Evolutionary conservation across 257 asterid species (phyloP).

Genomic region (Eustoma russellianum): DNA sequence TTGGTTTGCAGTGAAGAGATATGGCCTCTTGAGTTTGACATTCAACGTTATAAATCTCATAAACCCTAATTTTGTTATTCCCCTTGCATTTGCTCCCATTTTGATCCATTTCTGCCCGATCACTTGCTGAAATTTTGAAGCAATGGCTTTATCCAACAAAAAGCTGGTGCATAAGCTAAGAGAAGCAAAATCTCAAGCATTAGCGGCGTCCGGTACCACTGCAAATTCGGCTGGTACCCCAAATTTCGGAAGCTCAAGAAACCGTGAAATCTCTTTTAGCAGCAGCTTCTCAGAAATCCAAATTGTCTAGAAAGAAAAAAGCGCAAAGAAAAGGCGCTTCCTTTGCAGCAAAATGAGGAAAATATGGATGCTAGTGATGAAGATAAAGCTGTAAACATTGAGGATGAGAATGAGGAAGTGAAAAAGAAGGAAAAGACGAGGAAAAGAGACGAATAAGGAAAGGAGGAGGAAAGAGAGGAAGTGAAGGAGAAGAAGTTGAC

Average conservation of each 20-base stretch:
- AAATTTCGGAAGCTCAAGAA: conserved; percentile 12
- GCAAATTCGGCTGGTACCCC: conserved; percentile 11
- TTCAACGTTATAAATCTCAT: too few species aligned
- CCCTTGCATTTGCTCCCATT: too few species aligned
- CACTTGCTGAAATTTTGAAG: background rate
- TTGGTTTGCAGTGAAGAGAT: too few species aligned
- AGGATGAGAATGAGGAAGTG: conserved; percentile 8
- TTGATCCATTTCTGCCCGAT: too few species aligned
- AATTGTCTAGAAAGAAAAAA: conserved; percentile 50
- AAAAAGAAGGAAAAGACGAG: conserved; percentile 32
- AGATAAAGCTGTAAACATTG: conserved; percentile 2
- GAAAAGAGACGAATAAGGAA: conserved; percentile 25
- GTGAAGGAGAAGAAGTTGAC: conserved; percentile 33
- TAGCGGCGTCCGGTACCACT: conserved; percentile 18
- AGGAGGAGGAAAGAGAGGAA: conserved; percentile 15
- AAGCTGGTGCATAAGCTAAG: conserved; percentile 66
- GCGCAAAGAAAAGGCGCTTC: conserved; percentile 29
- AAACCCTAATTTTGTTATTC: too few species aligned
- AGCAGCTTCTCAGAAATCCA: conserved; percentile 18
- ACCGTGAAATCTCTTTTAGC: conserved; percentile 14
- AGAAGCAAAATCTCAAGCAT: conserved; percentile 48
- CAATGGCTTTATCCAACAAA: conserved; percentile 72
- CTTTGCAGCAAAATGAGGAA: conserved; percentile 25
- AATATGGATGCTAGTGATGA: conserved; percentile 14
- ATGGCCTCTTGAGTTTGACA: too few species aligned